A percentile compares a stretch with the other conserved stretches of the same genome.
These are phyloP conservation scores for Colletotrichum sp. DNA, from an alignment of 2,329 filamentous ascomycete genomes.

Conservation along the genomic window DNA sequence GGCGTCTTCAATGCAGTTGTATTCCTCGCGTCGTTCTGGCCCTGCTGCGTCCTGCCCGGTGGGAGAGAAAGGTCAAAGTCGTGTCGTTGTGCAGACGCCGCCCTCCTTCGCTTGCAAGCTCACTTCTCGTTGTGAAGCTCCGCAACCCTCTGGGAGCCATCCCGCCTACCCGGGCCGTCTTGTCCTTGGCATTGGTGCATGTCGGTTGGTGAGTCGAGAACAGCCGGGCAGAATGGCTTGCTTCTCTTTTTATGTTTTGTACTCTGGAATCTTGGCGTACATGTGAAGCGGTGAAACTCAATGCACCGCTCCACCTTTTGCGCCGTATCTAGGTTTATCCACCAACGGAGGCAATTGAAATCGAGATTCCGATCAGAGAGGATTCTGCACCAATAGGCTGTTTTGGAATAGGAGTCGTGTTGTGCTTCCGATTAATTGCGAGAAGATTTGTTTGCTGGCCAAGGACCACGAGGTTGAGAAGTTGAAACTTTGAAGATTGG, in stretches of 20 bases:
- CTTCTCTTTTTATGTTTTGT: conserved; percentile 15
- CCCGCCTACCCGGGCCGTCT: conserved; percentile 13
- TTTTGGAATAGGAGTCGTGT: neutral
- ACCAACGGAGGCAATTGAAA: conserved; percentile 5
- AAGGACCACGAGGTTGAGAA: neutral
- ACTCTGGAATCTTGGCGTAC: conserved; percentile 5
- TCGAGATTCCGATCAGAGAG: neutral
- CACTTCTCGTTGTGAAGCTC: neutral
- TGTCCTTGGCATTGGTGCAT: conserved; percentile 1
- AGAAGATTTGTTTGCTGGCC: neutral
- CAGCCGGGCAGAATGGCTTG: conserved; percentile 1
- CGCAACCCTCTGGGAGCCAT: neutral
- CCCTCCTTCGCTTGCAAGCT: neutral
- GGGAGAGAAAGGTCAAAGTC: neutral
- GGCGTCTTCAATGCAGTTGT: neutral
- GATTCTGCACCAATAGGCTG: conserved; percentile 1
- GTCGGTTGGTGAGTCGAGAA: neutral
- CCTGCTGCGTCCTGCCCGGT: neutral
- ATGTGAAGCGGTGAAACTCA: conserved; percentile 3
- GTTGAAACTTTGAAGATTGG: neutral
- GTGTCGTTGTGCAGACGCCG: neutral
- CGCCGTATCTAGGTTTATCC: conserved; percentile 10
- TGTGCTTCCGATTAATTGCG: conserved; percentile 2
- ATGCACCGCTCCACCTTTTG: neutral
- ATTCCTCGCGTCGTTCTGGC: neutral